These are phyloP conservation scores for Aspergillus ibericus DNA, from an alignment of 2,329 filamentous ascomycete species.

Conservation along the genomic window DNA sequence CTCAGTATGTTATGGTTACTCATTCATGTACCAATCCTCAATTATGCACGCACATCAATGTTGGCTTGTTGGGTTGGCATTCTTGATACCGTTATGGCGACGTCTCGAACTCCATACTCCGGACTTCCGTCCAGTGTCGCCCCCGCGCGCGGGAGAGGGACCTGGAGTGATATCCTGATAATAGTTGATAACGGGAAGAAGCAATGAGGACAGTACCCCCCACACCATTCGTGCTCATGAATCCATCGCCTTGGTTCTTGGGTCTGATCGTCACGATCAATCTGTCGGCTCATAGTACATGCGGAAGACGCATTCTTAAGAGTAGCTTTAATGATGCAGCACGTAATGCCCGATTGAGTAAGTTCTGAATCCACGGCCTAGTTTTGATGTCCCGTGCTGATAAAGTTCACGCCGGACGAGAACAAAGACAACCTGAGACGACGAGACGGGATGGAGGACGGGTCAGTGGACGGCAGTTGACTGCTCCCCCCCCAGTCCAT, in stretches of 20 bases:
- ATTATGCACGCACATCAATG: no score
- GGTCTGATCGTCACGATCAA: slow-evolving; percentile 10
- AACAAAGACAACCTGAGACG: not conserved
- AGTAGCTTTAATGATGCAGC: not conserved
- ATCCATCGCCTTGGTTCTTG: slow-evolving; percentile 11
- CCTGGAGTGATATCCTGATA: not conserved
- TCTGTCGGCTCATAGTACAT: not conserved
- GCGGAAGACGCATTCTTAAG: not conserved
- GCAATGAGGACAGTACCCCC: not conserved
- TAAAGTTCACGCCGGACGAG: slow-evolving; percentile 7
- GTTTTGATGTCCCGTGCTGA: slow-evolving; percentile 8
- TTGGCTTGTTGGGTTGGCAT: not conserved
- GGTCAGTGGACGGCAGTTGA: not conserved
- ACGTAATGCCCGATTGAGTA: not conserved
- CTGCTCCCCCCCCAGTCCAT: not conserved
- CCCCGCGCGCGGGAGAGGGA: not conserved
- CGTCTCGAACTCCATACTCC: not conserved
- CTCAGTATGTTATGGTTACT: no score
- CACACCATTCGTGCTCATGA: not conserved
- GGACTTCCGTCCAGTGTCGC: not conserved
- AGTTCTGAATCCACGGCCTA: not conserved
- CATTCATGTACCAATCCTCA: no score
- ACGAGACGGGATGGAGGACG: not conserved
- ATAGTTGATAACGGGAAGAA: not conserved
- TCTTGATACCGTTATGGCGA: not conserved